Percentiles rank a stretch among this genome's conserved stretches.
phyloP scores from a whole-genome alignment of 2,329 filamentous ascomycete species.

The Colletotrichum paranaense region DNA sequence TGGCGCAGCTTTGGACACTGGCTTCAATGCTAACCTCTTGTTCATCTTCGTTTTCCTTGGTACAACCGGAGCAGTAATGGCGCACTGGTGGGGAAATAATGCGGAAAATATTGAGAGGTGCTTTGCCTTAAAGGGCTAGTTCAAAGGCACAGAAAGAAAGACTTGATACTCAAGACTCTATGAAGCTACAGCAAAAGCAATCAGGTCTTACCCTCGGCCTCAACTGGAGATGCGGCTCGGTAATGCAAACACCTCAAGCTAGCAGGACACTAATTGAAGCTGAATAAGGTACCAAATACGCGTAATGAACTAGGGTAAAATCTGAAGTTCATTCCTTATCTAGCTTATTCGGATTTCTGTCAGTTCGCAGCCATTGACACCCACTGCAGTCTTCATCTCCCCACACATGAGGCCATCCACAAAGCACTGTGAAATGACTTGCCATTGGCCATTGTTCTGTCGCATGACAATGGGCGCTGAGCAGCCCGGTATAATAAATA shows the following conservation, averaged over 20 bases:
- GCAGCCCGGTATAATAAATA: slow-evolving; percentile 12
- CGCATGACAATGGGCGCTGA: slow-evolving; percentile 22
- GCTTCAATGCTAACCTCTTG: slow-evolving; percentile 71
- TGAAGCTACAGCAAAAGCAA: not conserved
- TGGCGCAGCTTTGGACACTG: slow-evolving; percentile 71
- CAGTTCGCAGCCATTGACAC: not conserved
- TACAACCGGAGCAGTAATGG: slow-evolving; percentile 67
- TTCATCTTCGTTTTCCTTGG: slow-evolving; percentile 70
- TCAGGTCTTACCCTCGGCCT: not conserved
- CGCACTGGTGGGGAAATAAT: slow-evolving; percentile 73
- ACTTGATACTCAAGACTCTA: not conserved
- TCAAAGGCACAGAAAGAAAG: not conserved
- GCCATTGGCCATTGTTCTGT: not conserved
- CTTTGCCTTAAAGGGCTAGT: slow-evolving; percentile 57
- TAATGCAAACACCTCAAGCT: not conserved
- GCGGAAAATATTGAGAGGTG: slow-evolving; percentile 66
- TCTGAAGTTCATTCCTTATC: not conserved
- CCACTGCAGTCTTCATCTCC: not conserved
- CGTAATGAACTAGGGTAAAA: not conserved
- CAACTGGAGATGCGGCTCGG: not conserved
- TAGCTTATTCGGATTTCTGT: not conserved
- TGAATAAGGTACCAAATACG: not conserved
- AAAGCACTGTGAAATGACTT: slow-evolving; percentile 21
- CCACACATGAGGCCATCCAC: slow-evolving; percentile 24
- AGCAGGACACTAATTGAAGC: not conserved